A percentile compares a stretch with the other conserved stretches of the same genome.
Evolutionary conservation across 768 basidiomycete genomes (phyloP).

Genomic region (Galerina sulciceps): DNA sequence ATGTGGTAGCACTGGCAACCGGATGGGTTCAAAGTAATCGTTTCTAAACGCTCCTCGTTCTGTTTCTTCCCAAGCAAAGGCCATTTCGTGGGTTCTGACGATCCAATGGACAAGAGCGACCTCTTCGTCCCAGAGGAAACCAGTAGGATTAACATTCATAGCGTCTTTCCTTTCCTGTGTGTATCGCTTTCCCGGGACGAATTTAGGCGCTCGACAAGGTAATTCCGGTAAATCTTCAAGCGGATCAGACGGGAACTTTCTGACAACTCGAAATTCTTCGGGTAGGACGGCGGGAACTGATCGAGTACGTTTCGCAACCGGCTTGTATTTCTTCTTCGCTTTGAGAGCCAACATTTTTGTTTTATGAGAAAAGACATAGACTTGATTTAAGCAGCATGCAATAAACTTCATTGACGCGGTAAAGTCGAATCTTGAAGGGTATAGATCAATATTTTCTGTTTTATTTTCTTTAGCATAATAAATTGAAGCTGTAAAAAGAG

Average conservation of each 20-base stretch:
- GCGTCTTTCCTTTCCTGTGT: conserved; percentile 28
- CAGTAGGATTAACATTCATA: conserved; percentile 27
- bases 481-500: too few species aligned
- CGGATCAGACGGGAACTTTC: conserved; percentile 38
- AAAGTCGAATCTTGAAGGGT: too few species aligned
- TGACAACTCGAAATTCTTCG: conserved; percentile 32
- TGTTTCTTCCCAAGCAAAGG: conserved; percentile 35
- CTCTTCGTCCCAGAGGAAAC: conserved; percentile 40
- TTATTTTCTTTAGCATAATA: too few species aligned
- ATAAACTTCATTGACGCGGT: not conserved
- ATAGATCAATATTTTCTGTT: too few species aligned
- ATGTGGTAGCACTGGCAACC: conserved; percentile 31
- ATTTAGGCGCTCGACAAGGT: conserved; percentile 33
- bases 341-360: too few species aligned
- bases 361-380: not conserved
- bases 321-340: conserved; percentile 31
- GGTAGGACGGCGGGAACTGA: conserved; percentile 37
- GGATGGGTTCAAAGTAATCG: conserved; percentile 26
- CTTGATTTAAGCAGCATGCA: not conserved
- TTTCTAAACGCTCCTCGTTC: conserved; percentile 30
- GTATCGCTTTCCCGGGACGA: conserved; percentile 28
- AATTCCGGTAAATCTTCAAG: conserved; percentile 29
- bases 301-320: conserved; percentile 30
- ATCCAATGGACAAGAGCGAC: conserved; percentile 34
- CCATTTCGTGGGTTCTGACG: conserved; percentile 31